These are phyloP conservation scores for Zygosaccharomyces siamensis DNA, from an alignment of 805 yeast species.

Conservation along the genomic window DNA sequence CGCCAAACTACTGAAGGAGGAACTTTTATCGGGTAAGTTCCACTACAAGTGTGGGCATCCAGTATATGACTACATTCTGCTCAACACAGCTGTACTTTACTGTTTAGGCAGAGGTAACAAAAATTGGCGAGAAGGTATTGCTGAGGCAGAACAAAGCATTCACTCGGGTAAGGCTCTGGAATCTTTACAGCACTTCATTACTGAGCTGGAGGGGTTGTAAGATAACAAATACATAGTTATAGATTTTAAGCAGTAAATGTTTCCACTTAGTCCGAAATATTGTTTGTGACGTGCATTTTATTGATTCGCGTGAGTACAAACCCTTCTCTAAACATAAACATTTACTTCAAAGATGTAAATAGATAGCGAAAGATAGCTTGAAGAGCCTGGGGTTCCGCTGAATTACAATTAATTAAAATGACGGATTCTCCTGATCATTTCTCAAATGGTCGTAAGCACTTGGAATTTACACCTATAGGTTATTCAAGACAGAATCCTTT, in stretches of 20 bases:
- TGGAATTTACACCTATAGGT: constrained; percentile 44
- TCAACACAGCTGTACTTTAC: constrained; percentile 86
- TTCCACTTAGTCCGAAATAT: neutral
- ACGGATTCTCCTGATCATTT: neutral
- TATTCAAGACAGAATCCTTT: constrained; percentile 20
- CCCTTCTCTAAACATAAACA: constrained; percentile 3
- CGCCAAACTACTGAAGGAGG: constrained; percentile 48
- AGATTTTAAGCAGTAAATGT: neutral
- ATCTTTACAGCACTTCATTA: constrained; percentile 51
- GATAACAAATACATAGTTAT: neutral
- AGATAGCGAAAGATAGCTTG: neutral
- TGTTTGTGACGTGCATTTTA: neutral
- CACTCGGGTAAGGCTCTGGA: constrained; percentile 58
- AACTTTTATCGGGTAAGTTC: constrained; percentile 41
- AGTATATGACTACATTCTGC: constrained; percentile 78
- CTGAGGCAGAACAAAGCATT: constrained; percentile 64
- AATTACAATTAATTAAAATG: neutral
- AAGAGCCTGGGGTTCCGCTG: neutral
- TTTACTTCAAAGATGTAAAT: neutral
- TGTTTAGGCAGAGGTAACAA: constrained; percentile 65
- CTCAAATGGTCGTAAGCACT: constrained; percentile 15
- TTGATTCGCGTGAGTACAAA: constrained; percentile 5
- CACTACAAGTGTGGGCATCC: constrained; percentile 51
- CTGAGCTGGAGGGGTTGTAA: constrained; percentile 19
- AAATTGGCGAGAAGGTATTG: constrained; percentile 75